Percentiles rank a stretch among this genome's conserved stretches.
Evolutionary conservation across 2,329 filamentous ascomycete genomes (phyloP).

Genomic region (Ophiostoma ips): DNA sequence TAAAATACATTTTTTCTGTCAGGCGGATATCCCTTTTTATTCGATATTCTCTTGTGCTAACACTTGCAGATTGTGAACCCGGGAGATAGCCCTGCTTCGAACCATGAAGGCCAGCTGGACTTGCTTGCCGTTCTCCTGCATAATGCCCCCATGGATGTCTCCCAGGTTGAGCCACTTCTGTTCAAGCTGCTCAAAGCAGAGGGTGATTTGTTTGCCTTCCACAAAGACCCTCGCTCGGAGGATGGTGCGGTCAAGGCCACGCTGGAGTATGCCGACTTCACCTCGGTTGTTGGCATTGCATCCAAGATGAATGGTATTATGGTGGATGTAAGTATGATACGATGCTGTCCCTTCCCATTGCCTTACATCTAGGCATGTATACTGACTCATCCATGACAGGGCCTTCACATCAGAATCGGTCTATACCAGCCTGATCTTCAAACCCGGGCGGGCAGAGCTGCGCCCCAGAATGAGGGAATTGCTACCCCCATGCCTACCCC

Average conservation of each 20-base stretch:
- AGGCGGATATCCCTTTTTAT: no score
- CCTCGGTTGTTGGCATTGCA: constrained; percentile 28
- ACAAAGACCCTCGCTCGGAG: constrained; percentile 26
- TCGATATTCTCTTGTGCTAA: no score
- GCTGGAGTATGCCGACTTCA: constrained; percentile 39
- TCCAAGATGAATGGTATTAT: constrained; percentile 26
- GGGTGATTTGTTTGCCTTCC: constrained; percentile 39
- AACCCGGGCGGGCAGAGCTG: constrained; percentile 1
- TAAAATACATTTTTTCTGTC: neutral
- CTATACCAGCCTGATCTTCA: constrained; percentile 9
- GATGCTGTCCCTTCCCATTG: neutral
- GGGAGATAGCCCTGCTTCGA: constrained; percentile 20
- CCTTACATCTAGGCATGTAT: neutral
- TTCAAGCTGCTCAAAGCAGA: constrained; percentile 29
- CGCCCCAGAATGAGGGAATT: constrained; percentile 5
- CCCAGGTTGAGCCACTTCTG: constrained; percentile 24
- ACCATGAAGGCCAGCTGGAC: constrained; percentile 42
- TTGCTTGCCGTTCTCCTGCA: constrained; percentile 27
- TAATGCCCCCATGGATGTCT: constrained; percentile 9
- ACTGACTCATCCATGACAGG: constrained; percentile 10
- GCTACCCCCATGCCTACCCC: constrained; percentile 14
- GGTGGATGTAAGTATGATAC: constrained; percentile 21
- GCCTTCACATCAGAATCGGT: constrained; percentile 10
- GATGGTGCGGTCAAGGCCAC: constrained; percentile 32
- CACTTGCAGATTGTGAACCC: constrained; percentile 18